Conservation (phyloP, 495 filamentous ascomycete genomes). For the Tirmania nivea region DNA sequence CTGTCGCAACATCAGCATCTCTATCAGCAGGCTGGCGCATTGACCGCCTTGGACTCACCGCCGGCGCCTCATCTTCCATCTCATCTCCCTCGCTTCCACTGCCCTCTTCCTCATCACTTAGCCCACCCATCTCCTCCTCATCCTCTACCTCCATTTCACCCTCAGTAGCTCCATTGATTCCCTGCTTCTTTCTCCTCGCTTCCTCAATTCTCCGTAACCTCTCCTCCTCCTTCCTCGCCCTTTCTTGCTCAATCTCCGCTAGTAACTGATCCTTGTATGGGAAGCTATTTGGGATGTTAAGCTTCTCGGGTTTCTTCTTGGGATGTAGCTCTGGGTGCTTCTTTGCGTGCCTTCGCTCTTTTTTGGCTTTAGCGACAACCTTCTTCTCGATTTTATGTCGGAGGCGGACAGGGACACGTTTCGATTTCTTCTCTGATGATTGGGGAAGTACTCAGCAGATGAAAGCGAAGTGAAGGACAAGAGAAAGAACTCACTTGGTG, state of each 20-base stretch:
- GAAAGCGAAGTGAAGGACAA: background rate
- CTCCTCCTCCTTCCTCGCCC: constrained; percentile 61
- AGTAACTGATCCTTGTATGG: constrained; percentile 93
- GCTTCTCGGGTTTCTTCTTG: constrained; percentile 71
- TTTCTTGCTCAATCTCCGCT: constrained; percentile 77
- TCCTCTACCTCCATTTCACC: constrained; percentile 24
- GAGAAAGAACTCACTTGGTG: background rate
- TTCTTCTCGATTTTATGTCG: constrained; percentile 94
- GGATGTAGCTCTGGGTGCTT: constrained; percentile 92
- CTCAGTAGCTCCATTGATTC: constrained; percentile 33
- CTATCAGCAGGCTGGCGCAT: too few species aligned
- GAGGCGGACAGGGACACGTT: constrained; percentile 68
- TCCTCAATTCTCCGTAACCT: constrained; percentile 43
- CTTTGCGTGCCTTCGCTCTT: constrained; percentile 69
- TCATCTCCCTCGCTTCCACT: constrained; percentile 27
- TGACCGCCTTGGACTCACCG: background rate
- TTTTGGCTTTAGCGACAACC: constrained; percentile 71
- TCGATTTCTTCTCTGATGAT: constrained; percentile 66
- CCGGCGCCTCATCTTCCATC: constrained; percentile 12
- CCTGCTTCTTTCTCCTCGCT: background rate
- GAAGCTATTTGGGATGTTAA: constrained; percentile 86
- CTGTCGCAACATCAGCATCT: constrained; percentile 24
- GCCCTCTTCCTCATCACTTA: constrained; percentile 28
- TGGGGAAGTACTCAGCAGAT: constrained; percentile 1
- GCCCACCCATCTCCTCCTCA: constrained; percentile 24